phyloP scores from a whole-genome alignment of 2,329 filamentous ascomycete genomes.

The Xylariaceae sp. region DNA sequence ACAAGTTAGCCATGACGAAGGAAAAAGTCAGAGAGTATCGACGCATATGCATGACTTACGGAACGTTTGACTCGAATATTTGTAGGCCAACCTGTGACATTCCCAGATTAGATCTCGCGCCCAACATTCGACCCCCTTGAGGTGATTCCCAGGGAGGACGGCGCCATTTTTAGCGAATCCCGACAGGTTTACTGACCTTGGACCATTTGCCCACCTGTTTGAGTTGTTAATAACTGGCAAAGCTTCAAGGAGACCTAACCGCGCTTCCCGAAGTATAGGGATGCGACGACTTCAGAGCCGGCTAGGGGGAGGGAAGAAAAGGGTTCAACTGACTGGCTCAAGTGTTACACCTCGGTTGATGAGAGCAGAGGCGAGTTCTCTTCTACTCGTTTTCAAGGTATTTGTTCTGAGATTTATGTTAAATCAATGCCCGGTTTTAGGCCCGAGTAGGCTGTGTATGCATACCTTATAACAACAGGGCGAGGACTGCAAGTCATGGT shows the following conservation, averaged over 20 bases:
- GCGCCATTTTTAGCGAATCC: neutral
- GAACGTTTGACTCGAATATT: slow-evolving; percentile 74
- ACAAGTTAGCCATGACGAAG: neutral
- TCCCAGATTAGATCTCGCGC: neutral
- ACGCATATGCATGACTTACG: slow-evolving; percentile 3
- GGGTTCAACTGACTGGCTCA: slow-evolving; percentile 56
- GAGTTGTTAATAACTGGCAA: neutral
- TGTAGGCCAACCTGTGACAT: slow-evolving; percentile 64
- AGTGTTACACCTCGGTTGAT: slow-evolving; percentile 68
- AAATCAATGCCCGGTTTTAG: neutral
- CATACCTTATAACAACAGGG: slow-evolving; percentile 72
- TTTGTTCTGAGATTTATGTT: slow-evolving; percentile 58
- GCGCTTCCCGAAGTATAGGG: neutral
- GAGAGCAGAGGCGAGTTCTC: slow-evolving; percentile 63
- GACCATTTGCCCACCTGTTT: slow-evolving; percentile 80
- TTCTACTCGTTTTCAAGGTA: slow-evolving; percentile 70
- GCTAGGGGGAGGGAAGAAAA: too few species aligned
- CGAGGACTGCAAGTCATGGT: slow-evolving; percentile 45
- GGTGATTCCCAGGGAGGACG: neutral
- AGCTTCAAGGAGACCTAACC: neutral
- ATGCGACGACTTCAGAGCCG: neutral
- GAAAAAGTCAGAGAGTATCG: neutral
- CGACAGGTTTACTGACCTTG: slow-evolving; percentile 51
- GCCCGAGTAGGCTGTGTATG: neutral
- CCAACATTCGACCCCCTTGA: neutral